Evolutionary conservation across 768 basidiomycete genomes (phyloP), one percentile per base, ranked within the genome.

Genomic region (Auriscalpium microsporum): DNA sequence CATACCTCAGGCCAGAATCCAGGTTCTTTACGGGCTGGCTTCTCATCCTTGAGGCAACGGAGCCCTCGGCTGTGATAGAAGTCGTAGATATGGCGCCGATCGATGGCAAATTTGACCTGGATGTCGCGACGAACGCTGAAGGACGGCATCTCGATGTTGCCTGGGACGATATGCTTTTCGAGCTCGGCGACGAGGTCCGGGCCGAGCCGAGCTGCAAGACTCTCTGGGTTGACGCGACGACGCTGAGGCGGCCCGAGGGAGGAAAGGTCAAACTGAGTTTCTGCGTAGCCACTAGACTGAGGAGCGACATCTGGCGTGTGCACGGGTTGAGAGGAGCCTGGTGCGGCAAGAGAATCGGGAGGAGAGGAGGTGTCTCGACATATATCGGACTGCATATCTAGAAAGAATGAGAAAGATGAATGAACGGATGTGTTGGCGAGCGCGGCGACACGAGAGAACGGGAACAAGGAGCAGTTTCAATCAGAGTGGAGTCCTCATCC

Each of bases 41-140:
- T 48, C 63, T 65, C 55, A 53, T 63, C 46, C 55, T 54, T 60
- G 37, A 58, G 52, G 42, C 52, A 68, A n/a, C 68, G 64, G 35
- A 68, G 55, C 54, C 74, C 79, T 62, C 75, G 72, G 63, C 75
- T 77, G 68, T 87, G 86, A 69, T 86, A 87, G 67, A 87, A 87
- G 68, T 88, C 86, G 64, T 88, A 88, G 59, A 88, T 81, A 61
- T 86, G 86, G 60, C 86, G 72, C 60, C 86, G 74, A 65, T 88
- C 86, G 56, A 86, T 82, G 56, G 73, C 74, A 66, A 85, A 86
- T 47, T 82, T 78, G 64, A 82, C 78, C 68, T 88, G 86, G 36
- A 88, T 79, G 57, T 81, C 83, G 59, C 83, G 84, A 54, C 86
- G 78, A 52, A 83, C 72, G 8, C 80, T 75, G 62, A 87, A 90